Evolutionary conservation across 768 basidiomycete species (phyloP).

Genomic region (Lentinula sp.): DNA sequence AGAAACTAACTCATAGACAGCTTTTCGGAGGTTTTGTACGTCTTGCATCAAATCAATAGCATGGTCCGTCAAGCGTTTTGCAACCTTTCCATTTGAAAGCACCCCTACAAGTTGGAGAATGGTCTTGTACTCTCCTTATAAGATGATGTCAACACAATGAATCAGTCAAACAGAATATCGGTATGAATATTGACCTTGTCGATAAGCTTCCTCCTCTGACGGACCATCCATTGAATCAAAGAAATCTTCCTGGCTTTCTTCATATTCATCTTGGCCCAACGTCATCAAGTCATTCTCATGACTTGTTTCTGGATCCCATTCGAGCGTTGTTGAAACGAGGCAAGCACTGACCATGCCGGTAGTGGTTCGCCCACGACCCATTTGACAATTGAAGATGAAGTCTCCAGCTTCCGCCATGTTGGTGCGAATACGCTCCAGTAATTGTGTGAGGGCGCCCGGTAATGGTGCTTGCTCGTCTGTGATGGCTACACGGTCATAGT

Average conservation of each 20-base stretch:
- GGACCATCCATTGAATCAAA: slow-evolving; percentile 77
- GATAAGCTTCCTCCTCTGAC: slow-evolving; percentile 84
- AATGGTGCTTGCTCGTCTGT: slow-evolving; percentile 97
- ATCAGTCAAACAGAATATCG: background rate
- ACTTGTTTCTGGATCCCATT: slow-evolving; percentile 42
- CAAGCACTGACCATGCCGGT: slow-evolving; percentile 94
- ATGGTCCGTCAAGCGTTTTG: slow-evolving; percentile 84
- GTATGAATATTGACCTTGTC: slow-evolving; percentile 52
- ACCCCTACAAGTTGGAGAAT: slow-evolving; percentile 93
- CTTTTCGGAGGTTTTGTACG: slow-evolving; percentile 93
- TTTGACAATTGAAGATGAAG: slow-evolving; percentile 95
- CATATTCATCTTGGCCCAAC: slow-evolving; percentile 26
- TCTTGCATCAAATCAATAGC: slow-evolving; percentile 93
- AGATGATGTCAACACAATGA: background rate
- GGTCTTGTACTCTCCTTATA: slow-evolving; percentile 92
- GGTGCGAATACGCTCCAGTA: slow-evolving; percentile 68
- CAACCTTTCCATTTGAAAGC: slow-evolving; percentile 85
- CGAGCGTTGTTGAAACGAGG: slow-evolving; percentile 70
- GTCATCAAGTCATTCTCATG: slow-evolving; percentile 10
- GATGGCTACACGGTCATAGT: slow-evolving; percentile 90
- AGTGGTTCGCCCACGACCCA: slow-evolving; percentile 89
- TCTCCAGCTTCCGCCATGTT: slow-evolving; percentile 59
- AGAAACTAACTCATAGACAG: slow-evolving; percentile 81
- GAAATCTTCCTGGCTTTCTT: slow-evolving; percentile 27
- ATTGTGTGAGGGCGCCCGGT: slow-evolving; percentile 75